Evolutionary conservation across 2,329 filamentous ascomycete genomes (phyloP), one percentile per base, ranked within the genome.

Genomic region (Talaromyces atroroseus): DNA sequence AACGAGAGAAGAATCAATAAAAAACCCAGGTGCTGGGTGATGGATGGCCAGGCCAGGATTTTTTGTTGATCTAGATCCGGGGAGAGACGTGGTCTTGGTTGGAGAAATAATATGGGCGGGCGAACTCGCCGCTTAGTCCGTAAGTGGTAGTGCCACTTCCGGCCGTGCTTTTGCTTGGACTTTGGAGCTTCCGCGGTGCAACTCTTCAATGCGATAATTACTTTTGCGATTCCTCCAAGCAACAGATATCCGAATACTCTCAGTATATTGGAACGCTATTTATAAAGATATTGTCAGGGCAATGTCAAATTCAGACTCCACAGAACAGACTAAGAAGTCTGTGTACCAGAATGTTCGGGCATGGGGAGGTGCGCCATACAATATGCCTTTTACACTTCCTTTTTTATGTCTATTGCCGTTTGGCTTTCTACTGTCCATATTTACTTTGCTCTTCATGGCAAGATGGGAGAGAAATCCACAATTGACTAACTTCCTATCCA

Each of bases 331-430:
- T 10, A 74, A 74, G 59, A 64, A 70, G 58, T 70, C 74, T 48
- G 59, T 74, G 38, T 63, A 74, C 26, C 67, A 73, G 58, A 68
- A 66, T 61, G 69, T 68, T 54, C 66, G 68, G 58, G 71, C 68
- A 54, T 76, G 74, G 74, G 74, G 74, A 68, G 74, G 74, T 76
- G 68, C 60, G 67, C 58, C 20, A 53, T 10, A 29, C 26, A 5
- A 29, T 29, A 54, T 14, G 21, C 38, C 21, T 29, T 14, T 14
- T 32, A 32, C 11, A 6, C 16, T 32, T 50, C 20, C 11, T 7
- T 36, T n/a, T n/a, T n/a, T n/a, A 26, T 29, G 26, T 2, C 16
- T 20, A n/a, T 32, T 45, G 18, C 38, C 36, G 1, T n/a, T 29
- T 29, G 26, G 7, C 5, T 29, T 29, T 29, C 26, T 29, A 29